A percentile compares a stretch with the other conserved stretches of the same genome.
phyloP scores from a whole-genome alignment of 208 protist species.

The Trypanosoma scelopori region DNA sequence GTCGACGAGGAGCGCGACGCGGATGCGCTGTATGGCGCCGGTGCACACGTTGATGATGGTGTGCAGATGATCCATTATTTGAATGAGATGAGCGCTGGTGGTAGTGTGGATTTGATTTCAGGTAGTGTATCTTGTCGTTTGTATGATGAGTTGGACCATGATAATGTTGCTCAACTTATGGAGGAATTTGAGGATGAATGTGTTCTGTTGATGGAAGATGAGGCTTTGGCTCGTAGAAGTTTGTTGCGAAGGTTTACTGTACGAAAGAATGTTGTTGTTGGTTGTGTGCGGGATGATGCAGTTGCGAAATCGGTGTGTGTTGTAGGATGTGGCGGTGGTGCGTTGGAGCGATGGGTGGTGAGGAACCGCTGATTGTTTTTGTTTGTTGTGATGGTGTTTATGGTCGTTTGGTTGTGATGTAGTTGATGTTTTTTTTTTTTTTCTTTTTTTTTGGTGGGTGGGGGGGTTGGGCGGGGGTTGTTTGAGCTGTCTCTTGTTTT shows the following conservation, averaged over 20 bases:
- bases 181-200: conserved; percentile 33
- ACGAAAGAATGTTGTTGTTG: too few species aligned
- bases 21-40: too few species aligned
- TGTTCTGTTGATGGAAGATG: conserved; percentile 19
- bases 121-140: background rate
- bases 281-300: background rate
- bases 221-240: background rate
- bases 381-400: too few species aligned
- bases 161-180: too few species aligned
- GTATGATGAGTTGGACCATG: background rate
- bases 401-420: background rate
- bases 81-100: too few species aligned
- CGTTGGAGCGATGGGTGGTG: conserved; percentile 47
- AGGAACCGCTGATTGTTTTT: conserved; percentile 32
- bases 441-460: conserved; percentile 9
- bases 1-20: too few species aligned
- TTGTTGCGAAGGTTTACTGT: conserved; percentile 16
- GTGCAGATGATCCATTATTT: too few species aligned
- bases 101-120: too few species aligned
- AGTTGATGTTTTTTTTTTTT: background rate
- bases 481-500: too few species aligned
- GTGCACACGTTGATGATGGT: too few species aligned
- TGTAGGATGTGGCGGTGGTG: background rate
- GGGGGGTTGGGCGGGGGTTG: too few species aligned
- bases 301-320: background rate